Conservation (phyloP, 2,329 filamentous ascomycete genomes). For the Paecilomyces sp. region DNA sequence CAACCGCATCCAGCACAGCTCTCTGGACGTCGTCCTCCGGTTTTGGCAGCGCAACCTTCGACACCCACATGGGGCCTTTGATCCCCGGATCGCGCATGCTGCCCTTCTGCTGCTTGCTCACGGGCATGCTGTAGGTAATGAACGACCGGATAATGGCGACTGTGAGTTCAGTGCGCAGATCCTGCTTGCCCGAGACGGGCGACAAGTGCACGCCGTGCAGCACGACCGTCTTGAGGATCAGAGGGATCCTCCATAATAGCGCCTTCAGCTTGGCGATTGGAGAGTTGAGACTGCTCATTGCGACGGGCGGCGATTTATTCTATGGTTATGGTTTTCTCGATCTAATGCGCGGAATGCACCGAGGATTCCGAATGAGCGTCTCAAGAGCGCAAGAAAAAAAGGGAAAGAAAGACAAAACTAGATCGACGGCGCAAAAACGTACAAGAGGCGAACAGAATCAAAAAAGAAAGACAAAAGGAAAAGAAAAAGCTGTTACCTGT, state of each 20-base stretch:
- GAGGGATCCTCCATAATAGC: constrained; percentile 31
- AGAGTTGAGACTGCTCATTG: constrained; percentile 18
- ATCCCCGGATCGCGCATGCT: constrained; percentile 58
- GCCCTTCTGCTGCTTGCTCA: constrained; percentile 58
- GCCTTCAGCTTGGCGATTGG: constrained; percentile 26
- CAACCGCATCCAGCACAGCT: constrained; percentile 31
- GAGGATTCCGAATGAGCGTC: constrained; percentile 4
- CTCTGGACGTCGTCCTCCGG: constrained; percentile 43
- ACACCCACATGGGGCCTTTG: constrained; percentile 77
- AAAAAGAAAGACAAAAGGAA: neutral
- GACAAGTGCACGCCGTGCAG: constrained; percentile 55
- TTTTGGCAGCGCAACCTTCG: constrained; percentile 57
- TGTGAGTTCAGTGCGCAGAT: constrained; percentile 66
- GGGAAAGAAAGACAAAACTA: neutral
- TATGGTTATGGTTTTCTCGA: constrained; percentile 24
- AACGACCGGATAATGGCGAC: constrained; percentile 66
- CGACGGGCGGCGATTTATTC: neutral
- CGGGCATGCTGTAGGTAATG: constrained; percentile 42
- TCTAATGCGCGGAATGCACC: neutral
- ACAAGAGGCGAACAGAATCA: neutral
- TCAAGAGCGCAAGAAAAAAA: neutral
- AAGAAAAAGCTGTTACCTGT: neutral
- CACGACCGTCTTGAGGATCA: constrained; percentile 36
- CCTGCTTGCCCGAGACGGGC: constrained; percentile 65
- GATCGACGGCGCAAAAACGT: neutral